phyloP scores from a whole-genome alignment of 805 yeast species.

The Candida suzukii region DNA sequence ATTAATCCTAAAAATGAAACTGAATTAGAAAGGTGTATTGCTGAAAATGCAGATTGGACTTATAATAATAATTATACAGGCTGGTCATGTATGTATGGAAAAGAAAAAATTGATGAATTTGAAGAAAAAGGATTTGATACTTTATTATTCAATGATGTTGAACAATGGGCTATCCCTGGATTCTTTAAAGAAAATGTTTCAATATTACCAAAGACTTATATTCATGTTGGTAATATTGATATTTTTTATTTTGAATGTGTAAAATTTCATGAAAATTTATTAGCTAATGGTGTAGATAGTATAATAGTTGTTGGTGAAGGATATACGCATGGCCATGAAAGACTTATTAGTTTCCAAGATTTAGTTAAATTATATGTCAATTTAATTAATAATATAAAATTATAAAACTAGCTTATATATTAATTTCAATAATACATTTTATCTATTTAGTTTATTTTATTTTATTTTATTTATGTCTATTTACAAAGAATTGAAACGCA shows the following conservation, averaged over 20 bases:
- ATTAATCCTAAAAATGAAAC: background rate
- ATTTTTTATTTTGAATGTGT: background rate
- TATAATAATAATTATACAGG: slow-evolving; percentile 1
- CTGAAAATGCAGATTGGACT: background rate
- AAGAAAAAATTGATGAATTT: background rate
- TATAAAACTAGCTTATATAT: too few relatives aligned
- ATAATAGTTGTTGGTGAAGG: background rate
- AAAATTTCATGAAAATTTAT: background rate
- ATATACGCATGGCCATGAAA: background rate
- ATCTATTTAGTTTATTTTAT: background rate
- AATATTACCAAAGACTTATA: background rate
- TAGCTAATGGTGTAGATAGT: background rate
- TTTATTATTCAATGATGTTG: background rate
- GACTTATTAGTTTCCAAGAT: background rate
- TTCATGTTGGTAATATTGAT: slow-evolving; percentile 1
- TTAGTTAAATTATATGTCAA: background rate
- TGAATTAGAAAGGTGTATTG: background rate
- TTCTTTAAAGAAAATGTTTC: background rate
- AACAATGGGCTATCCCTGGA: background rate
- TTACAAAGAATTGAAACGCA: background rate
- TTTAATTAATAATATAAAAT: background rate
- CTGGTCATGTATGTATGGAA: background rate
- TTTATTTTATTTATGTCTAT: background rate
- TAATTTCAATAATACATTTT: background rate
- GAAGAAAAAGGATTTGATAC: background rate